A percentile compares a stretch with the other conserved stretches of the same genome.
Evolutionary conservation across 805 yeast species (phyloP).

Genomic region (Wickerhamiella vanderwaltii): DNA sequence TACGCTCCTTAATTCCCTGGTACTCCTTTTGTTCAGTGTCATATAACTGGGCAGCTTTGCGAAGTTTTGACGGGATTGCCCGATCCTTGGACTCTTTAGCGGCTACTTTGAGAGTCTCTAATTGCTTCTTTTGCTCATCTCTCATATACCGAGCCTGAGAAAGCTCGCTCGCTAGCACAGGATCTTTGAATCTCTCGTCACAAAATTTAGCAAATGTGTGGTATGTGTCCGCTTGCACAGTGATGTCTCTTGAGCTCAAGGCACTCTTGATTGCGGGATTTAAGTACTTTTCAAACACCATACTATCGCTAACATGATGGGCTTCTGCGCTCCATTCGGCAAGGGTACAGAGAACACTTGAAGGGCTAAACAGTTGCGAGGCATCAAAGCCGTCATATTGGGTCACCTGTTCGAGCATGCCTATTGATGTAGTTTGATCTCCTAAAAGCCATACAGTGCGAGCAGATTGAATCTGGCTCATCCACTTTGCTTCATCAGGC

Average conservation of each 20-base stretch:
- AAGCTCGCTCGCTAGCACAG: constrained; percentile 27
- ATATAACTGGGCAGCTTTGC: constrained; percentile 24
- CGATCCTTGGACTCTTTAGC: not conserved
- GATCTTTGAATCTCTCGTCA: constrained; percentile 18
- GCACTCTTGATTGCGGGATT: constrained; percentile 30
- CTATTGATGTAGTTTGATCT: constrained; percentile 44
- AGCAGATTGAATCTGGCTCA: constrained; percentile 39
- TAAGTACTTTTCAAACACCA: constrained; percentile 47
- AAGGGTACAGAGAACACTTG: constrained; percentile 19
- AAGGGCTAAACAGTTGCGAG: constrained; percentile 18
- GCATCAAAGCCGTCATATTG: not conserved
- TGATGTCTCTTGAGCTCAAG: not conserved
- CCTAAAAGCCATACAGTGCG: constrained; percentile 53
- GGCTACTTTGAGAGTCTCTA: constrained; percentile 2
- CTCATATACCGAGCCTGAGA: constrained; percentile 16
- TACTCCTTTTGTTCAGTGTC: constrained; percentile 40
- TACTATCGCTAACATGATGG: constrained; percentile 50
- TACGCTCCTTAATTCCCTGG: constrained; percentile 29
- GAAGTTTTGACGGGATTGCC: constrained; percentile 21
- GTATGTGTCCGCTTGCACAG: constrained; percentile 33
- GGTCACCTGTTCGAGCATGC: constrained; percentile 32
- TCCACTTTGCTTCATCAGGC: not conserved
- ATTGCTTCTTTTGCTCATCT: constrained; percentile 3
- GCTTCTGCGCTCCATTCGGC: constrained; percentile 63
- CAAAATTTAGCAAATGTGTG: constrained; percentile 63